A percentile compares a stretch with the other conserved stretches of the same genome.
phyloP scores from a whole-genome alignment of 108 stramenopile species.

The Hondaea fermentalgiana region DNA sequence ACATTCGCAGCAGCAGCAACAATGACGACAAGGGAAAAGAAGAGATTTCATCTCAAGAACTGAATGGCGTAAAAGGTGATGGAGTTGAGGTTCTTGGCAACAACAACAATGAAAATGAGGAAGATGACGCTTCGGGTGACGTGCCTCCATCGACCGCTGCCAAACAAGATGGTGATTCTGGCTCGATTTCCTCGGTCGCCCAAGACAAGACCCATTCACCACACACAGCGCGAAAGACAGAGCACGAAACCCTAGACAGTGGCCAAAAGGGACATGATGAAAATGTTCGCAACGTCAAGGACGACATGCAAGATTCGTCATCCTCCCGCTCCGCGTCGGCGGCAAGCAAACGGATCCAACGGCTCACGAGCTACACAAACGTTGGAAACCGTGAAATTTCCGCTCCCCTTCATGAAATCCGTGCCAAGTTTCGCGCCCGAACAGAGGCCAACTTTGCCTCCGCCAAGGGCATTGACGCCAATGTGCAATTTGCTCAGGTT shows the following conservation, averaged over 20 bases:
- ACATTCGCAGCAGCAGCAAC: neutral
- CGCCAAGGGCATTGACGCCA: neutral
- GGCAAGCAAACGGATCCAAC: neutral
- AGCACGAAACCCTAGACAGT: too few species aligned
- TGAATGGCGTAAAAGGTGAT: too few species aligned
- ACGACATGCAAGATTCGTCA: neutral
- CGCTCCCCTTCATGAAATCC: neutral
- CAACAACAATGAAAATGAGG: too few species aligned
- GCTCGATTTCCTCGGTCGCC: too few species aligned
- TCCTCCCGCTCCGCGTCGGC: neutral
- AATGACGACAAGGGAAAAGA: neutral
- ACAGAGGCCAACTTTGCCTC: neutral
- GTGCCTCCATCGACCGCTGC: too few species aligned
- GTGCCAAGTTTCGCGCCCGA: neutral
- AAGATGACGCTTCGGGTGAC: too few species aligned
- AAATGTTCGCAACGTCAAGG: neutral
- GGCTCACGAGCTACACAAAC: neutral
- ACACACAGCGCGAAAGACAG: too few species aligned
- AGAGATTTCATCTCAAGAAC: neutral
- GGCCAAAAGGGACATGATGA: neutral
- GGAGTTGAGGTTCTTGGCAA: too few species aligned
- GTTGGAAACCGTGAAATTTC: neutral
- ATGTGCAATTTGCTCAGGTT: neutral
- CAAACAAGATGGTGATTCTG: too few species aligned
- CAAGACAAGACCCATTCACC: too few species aligned